A percentile compares a stretch with the other conserved stretches of the same genome.
phyloP scores from a whole-genome alignment of 2,329 filamentous ascomycete species.

The Ascosphaera apis region DNA sequence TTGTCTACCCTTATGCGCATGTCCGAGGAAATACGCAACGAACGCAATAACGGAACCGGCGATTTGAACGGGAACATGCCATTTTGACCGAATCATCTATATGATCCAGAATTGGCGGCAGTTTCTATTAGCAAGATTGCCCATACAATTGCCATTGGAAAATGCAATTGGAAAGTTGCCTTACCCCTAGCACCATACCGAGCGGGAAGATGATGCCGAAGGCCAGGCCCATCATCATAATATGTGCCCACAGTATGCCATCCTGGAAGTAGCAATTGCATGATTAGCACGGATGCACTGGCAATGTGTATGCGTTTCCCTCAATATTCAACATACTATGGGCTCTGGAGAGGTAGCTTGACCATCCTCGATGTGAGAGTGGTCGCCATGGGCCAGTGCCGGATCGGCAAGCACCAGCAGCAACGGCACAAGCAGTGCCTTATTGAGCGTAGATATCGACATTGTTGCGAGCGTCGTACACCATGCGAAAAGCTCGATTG shows the following conservation, averaged over 20 bases:
- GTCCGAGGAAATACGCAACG: conserved; percentile 73
- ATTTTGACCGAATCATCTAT: conserved; percentile 69
- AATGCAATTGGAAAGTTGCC: conserved; percentile 11
- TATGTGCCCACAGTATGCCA: conserved; percentile 77
- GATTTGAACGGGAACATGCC: conserved; percentile 79
- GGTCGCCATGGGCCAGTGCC: conserved; percentile 27
- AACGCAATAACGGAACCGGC: conserved; percentile 53
- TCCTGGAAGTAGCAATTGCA: conserved; percentile 27
- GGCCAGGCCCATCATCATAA: conserved; percentile 62
- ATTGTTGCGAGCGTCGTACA: too few relatives aligned
- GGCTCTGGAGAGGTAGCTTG: conserved; percentile 47
- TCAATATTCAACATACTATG: conserved; percentile 30
- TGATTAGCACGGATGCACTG: conserved; percentile 1
- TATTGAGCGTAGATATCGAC: background rate
- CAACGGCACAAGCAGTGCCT: conserved; percentile 8
- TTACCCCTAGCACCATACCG: conserved; percentile 84
- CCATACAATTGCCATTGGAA: too few relatives aligned
- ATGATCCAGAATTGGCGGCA: conserved; percentile 1
- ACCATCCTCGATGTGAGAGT: conserved; percentile 42
- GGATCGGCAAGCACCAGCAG: conserved; percentile 10
- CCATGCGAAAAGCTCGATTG: too few relatives aligned
- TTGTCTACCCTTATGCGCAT: conserved; percentile 70
- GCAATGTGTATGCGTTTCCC: too few relatives aligned
- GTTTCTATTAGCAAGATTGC: too few relatives aligned
- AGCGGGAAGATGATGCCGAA: conserved; percentile 85